A percentile compares a stretch with the other conserved stretches of the same genome.
Conservation (phyloP, 208 protist species). For the Acanthamoeba lenticulata region DNA sequence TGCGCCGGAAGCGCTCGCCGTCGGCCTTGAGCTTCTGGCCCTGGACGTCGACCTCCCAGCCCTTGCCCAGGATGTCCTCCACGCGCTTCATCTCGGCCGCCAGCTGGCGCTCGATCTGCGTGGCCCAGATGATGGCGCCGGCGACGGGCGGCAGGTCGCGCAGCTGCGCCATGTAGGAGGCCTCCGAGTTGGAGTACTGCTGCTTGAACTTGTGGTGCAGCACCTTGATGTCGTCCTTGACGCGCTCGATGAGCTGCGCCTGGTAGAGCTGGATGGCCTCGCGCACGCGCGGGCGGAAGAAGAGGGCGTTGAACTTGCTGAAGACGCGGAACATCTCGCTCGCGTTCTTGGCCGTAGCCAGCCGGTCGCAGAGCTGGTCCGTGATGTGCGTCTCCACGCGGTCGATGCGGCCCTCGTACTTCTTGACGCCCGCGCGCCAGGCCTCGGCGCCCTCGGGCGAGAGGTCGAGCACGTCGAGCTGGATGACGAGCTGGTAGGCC, state of each 20-base stretch:
- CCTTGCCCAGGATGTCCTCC: conserved; percentile 87
- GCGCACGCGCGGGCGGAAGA: conserved; percentile 86
- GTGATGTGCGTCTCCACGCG: conserved; percentile 88
- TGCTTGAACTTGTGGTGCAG: conserved; percentile 89
- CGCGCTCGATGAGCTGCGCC: conserved; percentile 84
- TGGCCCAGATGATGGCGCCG: conserved; percentile 90
- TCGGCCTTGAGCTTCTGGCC: conserved; percentile 86
- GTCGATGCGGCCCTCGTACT: conserved; percentile 85
- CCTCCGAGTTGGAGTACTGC: conserved; percentile 85
- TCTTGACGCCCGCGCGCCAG: conserved; percentile 80
- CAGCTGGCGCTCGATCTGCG: conserved; percentile 89
- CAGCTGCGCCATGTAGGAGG: conserved; percentile 83
- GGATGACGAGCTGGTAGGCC: conserved; percentile 84
- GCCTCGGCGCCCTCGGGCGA: conserved; percentile 77
- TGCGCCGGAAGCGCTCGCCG: conserved; percentile 84
- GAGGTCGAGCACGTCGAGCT: conserved; percentile 81
- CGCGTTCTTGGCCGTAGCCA: conserved; percentile 86
- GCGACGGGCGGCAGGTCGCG: conserved; percentile 88
- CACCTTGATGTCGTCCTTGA: conserved; percentile 89
- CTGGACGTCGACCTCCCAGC: conserved; percentile 88
- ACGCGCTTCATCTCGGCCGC: conserved; percentile 87
- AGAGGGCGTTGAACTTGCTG: conserved; percentile 89
- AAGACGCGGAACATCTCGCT: conserved; percentile 93
- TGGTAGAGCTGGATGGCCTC: conserved; percentile 89
- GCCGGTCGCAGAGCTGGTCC: conserved; percentile 82